Conservation (phyloP, 139 green algal genomes). For the Chlorella ohadii region DNA sequence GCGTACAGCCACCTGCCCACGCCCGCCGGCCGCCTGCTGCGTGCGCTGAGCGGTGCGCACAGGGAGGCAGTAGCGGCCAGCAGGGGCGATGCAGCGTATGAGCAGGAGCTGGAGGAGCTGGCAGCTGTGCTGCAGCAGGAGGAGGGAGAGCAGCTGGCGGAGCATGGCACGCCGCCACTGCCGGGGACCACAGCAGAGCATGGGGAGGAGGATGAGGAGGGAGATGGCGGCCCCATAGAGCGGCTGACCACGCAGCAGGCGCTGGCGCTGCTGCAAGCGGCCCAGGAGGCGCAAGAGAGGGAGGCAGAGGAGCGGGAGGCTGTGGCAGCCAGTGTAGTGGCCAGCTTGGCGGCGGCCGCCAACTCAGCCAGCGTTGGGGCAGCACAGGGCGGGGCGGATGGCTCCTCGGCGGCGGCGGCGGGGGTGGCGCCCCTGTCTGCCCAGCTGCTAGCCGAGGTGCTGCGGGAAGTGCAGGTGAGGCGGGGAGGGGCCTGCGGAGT, state of each 20-base stretch:
- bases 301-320: not conserved
- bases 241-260: not conserved
- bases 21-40: not conserved
- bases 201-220: not conserved
- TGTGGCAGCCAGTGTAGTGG: not conserved
- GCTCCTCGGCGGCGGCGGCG: no score
- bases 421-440: no score
- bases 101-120: not conserved
- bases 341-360: no score
- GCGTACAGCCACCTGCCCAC: not conserved
- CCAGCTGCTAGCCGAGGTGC: not conserved
- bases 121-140: not conserved
- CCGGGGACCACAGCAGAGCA: not conserved
- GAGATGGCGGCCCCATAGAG: not conserved
- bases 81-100: not conserved
- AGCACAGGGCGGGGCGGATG: no score
- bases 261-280: not conserved
- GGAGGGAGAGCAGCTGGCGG: not conserved
- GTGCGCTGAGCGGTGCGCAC: not conserved
- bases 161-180: not conserved
- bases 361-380: no score
- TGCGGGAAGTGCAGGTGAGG: not conserved
- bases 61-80: not conserved
- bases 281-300: not conserved
- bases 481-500: not conserved